Percentiles rank a stretch among this genome's conserved stretches.
Evolutionary conservation across 495 filamentous ascomycete species (phyloP).

Genomic region (Hyaloscypha bicolor): DNA sequence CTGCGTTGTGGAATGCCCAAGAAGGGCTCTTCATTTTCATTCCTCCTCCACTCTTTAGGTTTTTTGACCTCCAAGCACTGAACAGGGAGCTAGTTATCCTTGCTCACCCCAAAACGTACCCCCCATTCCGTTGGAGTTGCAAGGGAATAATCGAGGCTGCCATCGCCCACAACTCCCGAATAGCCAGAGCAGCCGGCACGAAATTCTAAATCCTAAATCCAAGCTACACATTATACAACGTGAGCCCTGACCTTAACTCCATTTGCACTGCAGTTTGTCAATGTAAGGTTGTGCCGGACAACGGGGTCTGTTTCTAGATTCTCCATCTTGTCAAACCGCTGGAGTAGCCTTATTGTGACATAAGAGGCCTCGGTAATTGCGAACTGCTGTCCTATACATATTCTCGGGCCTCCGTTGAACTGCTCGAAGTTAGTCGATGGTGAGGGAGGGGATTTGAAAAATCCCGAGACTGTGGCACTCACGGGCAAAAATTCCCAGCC

Average conservation of each 20-base stretch:
- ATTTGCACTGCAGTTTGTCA: conserved; percentile 23
- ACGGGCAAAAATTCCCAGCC: conserved; percentile 50
- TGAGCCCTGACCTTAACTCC: conserved; percentile 28
- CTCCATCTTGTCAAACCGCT: conserved; percentile 61
- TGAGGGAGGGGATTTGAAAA: conserved; percentile 13
- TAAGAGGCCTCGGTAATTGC: conserved; percentile 59
- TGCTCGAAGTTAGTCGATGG: conserved; percentile 28
- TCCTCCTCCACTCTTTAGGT: no score
- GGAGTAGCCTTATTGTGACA: conserved; percentile 60
- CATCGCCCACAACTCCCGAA: background rate
- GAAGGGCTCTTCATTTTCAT: no score
- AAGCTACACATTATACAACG: conserved; percentile 8
- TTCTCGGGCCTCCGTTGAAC: conserved; percentile 66
- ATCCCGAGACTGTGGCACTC: conserved; percentile 21
- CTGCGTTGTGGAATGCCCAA: no score
- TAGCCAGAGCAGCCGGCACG: background rate
- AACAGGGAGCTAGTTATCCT: no score
- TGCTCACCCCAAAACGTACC: no score
- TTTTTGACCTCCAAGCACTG: no score
- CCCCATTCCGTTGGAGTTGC: no score
- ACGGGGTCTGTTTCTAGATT: conserved; percentile 36
- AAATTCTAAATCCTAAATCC: background rate
- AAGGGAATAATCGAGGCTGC: no score
- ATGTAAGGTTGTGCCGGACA: conserved; percentile 23
- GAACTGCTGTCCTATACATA: conserved; percentile 55